phyloP scores from a whole-genome alignment of 1,284 basidiomycete species.

The Sanghuangporus sanghuang region DNA sequence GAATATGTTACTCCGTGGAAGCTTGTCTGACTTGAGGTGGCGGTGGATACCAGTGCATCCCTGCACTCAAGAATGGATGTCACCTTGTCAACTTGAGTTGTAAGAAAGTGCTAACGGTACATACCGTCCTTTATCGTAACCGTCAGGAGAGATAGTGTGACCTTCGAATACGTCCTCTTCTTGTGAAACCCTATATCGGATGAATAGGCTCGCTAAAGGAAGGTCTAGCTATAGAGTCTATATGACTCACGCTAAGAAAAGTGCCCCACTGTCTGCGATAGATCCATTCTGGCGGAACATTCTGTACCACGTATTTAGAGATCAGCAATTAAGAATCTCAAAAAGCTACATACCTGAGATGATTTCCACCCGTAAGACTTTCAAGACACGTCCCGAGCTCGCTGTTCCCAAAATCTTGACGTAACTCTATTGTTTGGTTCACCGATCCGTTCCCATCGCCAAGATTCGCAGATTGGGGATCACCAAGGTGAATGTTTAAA shows the following conservation, averaged over 20 bases:
- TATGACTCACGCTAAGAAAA: conserved; percentile 58
- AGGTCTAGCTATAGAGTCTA: not conserved
- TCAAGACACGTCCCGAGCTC: conserved; percentile 60
- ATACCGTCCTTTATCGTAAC: conserved; percentile 23
- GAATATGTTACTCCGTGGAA: conserved; percentile 44
- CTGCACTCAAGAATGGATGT: not conserved
- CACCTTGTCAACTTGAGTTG: not conserved
- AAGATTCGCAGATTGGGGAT: conserved; percentile 38
- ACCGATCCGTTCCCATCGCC: conserved; percentile 16
- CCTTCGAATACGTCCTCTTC: conserved; percentile 44
- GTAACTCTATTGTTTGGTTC: conserved; percentile 54
- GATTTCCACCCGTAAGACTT: conserved; percentile 59
- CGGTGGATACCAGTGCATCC: conserved; percentile 39
- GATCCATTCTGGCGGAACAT: conserved; percentile 74
- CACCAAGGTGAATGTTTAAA: conserved; percentile 60
- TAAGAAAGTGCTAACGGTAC: not conserved
- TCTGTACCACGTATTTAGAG: conserved; percentile 32
- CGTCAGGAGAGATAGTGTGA: conserved; percentile 47
- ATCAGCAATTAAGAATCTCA: not conserved
- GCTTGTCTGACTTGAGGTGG: conserved; percentile 35
- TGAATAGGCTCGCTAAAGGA: not conserved
- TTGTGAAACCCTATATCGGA: conserved; percentile 46
- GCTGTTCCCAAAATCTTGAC: conserved; percentile 58
- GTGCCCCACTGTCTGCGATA: conserved; percentile 49
- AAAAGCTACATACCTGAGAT: conserved; percentile 34